Evolutionary conservation across 2,329 filamentous ascomycete genomes (phyloP).

Genomic region (Fusarium sp.): DNA sequence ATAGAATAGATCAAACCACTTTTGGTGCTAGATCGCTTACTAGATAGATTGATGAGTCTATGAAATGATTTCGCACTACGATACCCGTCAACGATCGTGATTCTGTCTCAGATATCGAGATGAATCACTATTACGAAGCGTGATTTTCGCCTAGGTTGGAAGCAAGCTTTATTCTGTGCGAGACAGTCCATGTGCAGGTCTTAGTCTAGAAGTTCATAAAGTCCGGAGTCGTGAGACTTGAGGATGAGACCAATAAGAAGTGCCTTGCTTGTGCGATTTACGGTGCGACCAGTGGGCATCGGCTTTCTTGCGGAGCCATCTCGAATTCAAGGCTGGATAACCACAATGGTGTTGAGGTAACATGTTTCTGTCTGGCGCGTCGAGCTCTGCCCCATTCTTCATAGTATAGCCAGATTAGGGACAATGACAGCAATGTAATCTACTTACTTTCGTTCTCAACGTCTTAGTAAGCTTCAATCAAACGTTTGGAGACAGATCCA

Average conservation of each 20-base stretch:
- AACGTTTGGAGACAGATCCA: neutral
- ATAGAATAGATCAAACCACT: slow-evolving; percentile 2
- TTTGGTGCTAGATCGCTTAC: neutral
- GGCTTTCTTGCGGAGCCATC: slow-evolving; percentile 14
- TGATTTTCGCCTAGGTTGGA: slow-evolving; percentile 9
- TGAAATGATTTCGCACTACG: neutral
- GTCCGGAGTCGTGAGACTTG: slow-evolving; percentile 27
- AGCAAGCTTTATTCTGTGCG: slow-evolving; percentile 15
- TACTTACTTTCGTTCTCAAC: neutral
- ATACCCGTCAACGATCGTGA: slow-evolving; percentile 14
- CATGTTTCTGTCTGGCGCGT: neutral
- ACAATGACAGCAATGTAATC: neutral
- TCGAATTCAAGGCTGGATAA: neutral
- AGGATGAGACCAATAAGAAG: neutral
- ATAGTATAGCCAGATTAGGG: neutral
- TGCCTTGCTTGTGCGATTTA: slow-evolving; percentile 15
- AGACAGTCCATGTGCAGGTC: slow-evolving; percentile 10
- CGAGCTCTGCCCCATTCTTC: neutral
- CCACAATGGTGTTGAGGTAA: neutral
- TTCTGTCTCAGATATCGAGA: slow-evolving; percentile 1
- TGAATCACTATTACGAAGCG: slow-evolving; percentile 2
- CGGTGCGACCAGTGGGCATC: slow-evolving; percentile 1
- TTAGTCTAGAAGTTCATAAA: slow-evolving; percentile 20
- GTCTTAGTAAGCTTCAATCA: neutral
- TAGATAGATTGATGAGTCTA: slow-evolving; percentile 24